Evolutionary conservation across 768 basidiomycete genomes (phyloP), one percentile per base, ranked within the genome.

Genomic region (Tulasnella calospora): DNA sequence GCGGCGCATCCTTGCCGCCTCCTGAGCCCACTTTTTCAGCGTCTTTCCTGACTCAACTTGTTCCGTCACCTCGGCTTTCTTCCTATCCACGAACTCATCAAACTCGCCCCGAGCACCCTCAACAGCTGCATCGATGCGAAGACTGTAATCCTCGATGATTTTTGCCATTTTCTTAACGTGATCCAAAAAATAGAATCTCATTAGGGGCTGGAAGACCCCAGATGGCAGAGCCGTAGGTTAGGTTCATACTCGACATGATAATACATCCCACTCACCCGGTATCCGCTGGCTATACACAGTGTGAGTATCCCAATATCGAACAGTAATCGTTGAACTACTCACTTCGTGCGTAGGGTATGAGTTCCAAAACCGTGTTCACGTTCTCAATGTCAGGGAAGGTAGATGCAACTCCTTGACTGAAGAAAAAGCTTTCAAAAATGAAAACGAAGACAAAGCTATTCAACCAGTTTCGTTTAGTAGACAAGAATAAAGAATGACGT

Each of bases 71-170:
- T 61, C 30, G 15, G 35, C 38, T 41, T 33, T 40, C 13, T 67
- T 38, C 30, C 21, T 61, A 21, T 38, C 55, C 3, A 35, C 57
- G 57, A 76, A 76, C 21, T 33, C n/a, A 17, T 76, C 57, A 41
- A 51, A 44, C 30, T 61, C 51, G 17, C 30, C 51, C 13, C 55
- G 33, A 8, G 75, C 75, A 36, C 55, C 75, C 19, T 46, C 30
- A 23, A 57, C 33, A 17, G 38, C 57, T 38, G 75, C 75, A 51
- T 57, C 47, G 30, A 76, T 51, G 21, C 75, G 75, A 67, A 57
- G 47, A 23, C 70, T 19, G 35, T 19, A 76, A 51, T 76, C 75
- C 17, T 76, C 51, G 7, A 76, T 36, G 3, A 40, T 33, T 51
- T 38, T 35, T 0, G 55, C 57, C 75, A 69, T 61, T 7, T 69